These are phyloP conservation scores for Mycena polygramma DNA, from an alignment of 768 basidiomycete genomes.

Conservation along the genomic window DNA sequence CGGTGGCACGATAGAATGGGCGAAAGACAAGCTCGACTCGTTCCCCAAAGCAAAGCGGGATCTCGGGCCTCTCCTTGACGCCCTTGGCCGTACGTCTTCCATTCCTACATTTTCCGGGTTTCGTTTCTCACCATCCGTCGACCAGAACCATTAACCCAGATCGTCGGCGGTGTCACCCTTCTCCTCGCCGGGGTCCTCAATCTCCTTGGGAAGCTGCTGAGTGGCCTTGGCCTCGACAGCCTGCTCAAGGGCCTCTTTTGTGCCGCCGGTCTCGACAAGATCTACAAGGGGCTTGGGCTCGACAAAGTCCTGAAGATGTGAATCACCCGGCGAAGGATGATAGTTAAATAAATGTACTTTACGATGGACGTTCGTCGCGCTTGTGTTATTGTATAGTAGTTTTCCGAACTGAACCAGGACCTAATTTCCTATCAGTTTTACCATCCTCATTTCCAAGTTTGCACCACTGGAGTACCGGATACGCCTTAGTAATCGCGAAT, in stretches of 20 bases:
- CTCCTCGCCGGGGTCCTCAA: conserved; percentile 53
- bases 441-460: too few species aligned
- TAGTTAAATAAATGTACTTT: too few species aligned
- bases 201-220: conserved; percentile 50
- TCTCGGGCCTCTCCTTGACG: conserved; percentile 53
- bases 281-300: conserved; percentile 50
- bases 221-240: conserved; percentile 49
- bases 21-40: conserved; percentile 50
- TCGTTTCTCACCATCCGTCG: neutral
- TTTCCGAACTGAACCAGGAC: too few species aligned
- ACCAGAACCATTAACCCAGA: conserved; percentile 53
- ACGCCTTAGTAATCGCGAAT: too few species aligned
- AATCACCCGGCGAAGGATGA: too few species aligned
- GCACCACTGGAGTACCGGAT: too few species aligned
- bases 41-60: conserved; percentile 56
- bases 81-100: conserved; percentile 48
- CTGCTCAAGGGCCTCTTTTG: conserved; percentile 49
- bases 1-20: conserved; percentile 55
- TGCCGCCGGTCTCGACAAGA: conserved; percentile 51
- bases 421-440: too few species aligned
- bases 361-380: too few species aligned
- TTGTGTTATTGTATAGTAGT: too few species aligned
- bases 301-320: conserved; percentile 23
- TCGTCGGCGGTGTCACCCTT: conserved; percentile 53
- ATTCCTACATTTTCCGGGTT: neutral